Evolutionary conservation across 1,284 basidiomycete species (phyloP).

Genomic region (Rhodotorula sp.): DNA sequence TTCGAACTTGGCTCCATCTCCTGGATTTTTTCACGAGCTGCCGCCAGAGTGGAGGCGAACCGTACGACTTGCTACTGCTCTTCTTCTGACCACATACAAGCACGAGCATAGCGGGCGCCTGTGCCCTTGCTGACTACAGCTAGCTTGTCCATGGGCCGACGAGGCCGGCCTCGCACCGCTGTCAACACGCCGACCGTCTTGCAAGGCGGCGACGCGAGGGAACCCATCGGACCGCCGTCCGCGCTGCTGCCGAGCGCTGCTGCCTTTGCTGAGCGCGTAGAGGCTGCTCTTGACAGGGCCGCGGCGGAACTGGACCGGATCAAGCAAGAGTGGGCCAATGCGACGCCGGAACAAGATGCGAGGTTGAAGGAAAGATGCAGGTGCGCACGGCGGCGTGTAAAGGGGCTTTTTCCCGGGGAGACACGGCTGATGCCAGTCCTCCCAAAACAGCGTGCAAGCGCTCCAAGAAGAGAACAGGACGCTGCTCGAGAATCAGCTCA

Average conservation of each 20-base stretch:
- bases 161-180: background rate
- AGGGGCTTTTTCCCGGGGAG: too few species aligned
- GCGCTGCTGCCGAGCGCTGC: background rate
- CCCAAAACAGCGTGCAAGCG: background rate
- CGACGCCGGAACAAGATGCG: background rate
- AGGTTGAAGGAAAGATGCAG: slow-evolving; percentile 1
- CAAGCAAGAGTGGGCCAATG: background rate
- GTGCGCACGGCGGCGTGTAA: background rate
- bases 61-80: too few species aligned
- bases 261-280: background rate
- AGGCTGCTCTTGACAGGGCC: background rate
- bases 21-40: too few species aligned
- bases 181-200: background rate
- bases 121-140: too few species aligned
- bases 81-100: too few species aligned
- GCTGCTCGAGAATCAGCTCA: background rate
- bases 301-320: background rate
- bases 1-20: too few species aligned
- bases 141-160: background rate
- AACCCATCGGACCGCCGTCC: background rate
- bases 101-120: too few species aligned
- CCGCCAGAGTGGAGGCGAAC: too few species aligned
- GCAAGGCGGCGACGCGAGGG: background rate
- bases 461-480: background rate
- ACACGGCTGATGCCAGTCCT: background rate